Conservation (phyloP, 371 early-diverging fungal genomes). For the Phascolomyces articulosus region DNA sequence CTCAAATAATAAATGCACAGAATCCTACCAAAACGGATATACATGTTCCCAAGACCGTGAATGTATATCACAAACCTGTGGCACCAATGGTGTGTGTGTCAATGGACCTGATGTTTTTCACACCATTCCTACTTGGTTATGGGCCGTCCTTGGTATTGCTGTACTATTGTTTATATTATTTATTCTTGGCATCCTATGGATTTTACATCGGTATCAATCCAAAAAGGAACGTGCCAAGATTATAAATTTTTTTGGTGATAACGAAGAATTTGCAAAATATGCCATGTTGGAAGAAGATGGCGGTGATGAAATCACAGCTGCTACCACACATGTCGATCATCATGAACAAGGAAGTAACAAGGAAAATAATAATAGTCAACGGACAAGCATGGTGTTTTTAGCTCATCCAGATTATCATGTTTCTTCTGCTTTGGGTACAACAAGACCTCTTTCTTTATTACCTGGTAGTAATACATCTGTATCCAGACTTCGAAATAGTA, state of each 20-base stretch:
- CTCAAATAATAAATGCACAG: constrained; percentile 24
- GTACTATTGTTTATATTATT: constrained; percentile 38
- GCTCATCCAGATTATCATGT: neutral
- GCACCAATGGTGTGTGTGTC: constrained; percentile 30
- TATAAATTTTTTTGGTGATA: constrained; percentile 42
- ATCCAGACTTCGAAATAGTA: neutral
- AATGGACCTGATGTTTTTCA: constrained; percentile 49
- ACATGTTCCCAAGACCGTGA: constrained; percentile 46
- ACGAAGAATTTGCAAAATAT: constrained; percentile 46
- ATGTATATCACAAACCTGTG: constrained; percentile 48
- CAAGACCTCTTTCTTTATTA: neutral
- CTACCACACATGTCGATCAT: neutral
- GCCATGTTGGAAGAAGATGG: constrained; percentile 32
- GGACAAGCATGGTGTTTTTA: constrained; percentile 2
- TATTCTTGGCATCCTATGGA: constrained; percentile 34
- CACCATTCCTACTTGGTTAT: constrained; percentile 38
- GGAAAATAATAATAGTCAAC: neutral
- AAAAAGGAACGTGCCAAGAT: constrained; percentile 43
- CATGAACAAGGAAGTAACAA: neutral
- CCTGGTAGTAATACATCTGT: neutral
- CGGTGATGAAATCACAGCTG: neutral
- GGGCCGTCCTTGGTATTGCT: constrained; percentile 39
- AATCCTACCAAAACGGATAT: constrained; percentile 20
- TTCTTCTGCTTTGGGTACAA: constrained; percentile 1
- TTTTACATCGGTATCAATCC: constrained; percentile 51